Evolutionary conservation across 179 eudicot genomes (phyloP).

Genomic region (Heliamphora pulchella): DNA sequence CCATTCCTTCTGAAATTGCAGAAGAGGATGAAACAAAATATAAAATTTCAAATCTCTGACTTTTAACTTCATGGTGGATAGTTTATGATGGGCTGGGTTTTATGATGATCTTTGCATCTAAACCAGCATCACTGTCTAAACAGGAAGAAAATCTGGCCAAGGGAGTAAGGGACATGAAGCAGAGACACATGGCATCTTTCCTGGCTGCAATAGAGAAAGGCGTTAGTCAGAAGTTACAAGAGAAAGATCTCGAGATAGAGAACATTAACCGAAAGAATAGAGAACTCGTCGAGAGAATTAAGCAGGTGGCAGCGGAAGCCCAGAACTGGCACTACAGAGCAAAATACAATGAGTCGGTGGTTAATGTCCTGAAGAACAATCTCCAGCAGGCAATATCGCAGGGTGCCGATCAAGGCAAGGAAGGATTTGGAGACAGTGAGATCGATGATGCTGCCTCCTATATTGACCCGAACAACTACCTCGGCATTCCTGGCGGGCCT

Average conservation of each 20-base stretch:
- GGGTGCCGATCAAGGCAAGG: slow-evolving; percentile 55
- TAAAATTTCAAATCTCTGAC: not conserved
- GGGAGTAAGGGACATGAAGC: slow-evolving; percentile 63
- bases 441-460: slow-evolving; percentile 67
- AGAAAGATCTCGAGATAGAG: slow-evolving; percentile 67
- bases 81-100: not conserved
- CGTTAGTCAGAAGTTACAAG: slow-evolving; percentile 54
- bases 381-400: slow-evolving; percentile 64
- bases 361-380: slow-evolving; percentile 53
- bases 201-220: slow-evolving; percentile 54
- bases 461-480: slow-evolving; percentile 47
- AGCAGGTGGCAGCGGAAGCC: slow-evolving; percentile 65
- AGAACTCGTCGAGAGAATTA: slow-evolving; percentile 64
- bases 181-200: slow-evolving; percentile 64
- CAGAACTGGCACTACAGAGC: slow-evolving; percentile 80
- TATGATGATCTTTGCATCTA: not conserved
- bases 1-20: not conserved
- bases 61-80: not conserved
- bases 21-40: not conserved
- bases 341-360: slow-evolving; percentile 75
- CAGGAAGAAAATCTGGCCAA: slow-evolving; percentile 71
- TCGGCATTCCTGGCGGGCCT: slow-evolving; percentile 21
- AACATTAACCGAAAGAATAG: slow-evolving; percentile 61
- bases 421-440: slow-evolving; percentile 83
- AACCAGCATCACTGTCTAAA: slow-evolving; percentile 14